Evolutionary conservation across 768 basidiomycete genomes (phyloP).

Genomic region (Mycena leptocephala): DNA sequence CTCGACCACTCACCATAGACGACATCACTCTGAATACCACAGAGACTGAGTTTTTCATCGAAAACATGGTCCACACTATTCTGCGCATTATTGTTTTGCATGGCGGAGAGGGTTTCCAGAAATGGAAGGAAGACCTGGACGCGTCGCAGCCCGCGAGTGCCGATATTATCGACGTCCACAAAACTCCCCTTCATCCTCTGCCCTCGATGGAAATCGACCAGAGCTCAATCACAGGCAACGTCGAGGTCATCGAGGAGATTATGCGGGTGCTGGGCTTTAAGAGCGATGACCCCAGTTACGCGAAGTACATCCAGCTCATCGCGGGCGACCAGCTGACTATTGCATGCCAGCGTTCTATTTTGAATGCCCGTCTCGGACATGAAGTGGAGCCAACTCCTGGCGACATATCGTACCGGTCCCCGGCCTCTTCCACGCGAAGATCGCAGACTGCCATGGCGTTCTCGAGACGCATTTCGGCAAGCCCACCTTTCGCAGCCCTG

Average conservation of each 20-base stretch:
- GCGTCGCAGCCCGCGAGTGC: conserved; percentile 6
- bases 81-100: conserved; percentile 29
- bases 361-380: conserved; percentile 27
- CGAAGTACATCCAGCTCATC: conserved; percentile 20
- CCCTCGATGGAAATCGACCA: conserved; percentile 37
- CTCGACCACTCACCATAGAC: conserved; percentile 30
- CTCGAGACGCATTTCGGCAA: conserved; percentile 37
- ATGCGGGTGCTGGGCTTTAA: conserved; percentile 21
- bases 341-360: conserved; percentile 33
- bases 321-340: conserved; percentile 39
- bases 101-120: conserved; percentile 28
- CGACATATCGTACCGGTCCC: conserved; percentile 24
- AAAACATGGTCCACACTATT: conserved; percentile 15
- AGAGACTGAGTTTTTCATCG: conserved; percentile 21
- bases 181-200: conserved; percentile 23
- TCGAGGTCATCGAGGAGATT: conserved; percentile 36
- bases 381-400: conserved; percentile 26
- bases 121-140: conserved; percentile 8
- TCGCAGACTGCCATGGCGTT: conserved; percentile 38
- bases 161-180: conserved; percentile 28
- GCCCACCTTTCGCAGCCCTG: conserved; percentile 28
- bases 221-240: conserved; percentile 34
- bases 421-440: conserved; percentile 37
- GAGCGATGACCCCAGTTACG: not conserved
- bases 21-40: conserved; percentile 39